Evolutionary conservation across 768 basidiomycete species (phyloP).

Genomic region (Suillus bovinus): DNA sequence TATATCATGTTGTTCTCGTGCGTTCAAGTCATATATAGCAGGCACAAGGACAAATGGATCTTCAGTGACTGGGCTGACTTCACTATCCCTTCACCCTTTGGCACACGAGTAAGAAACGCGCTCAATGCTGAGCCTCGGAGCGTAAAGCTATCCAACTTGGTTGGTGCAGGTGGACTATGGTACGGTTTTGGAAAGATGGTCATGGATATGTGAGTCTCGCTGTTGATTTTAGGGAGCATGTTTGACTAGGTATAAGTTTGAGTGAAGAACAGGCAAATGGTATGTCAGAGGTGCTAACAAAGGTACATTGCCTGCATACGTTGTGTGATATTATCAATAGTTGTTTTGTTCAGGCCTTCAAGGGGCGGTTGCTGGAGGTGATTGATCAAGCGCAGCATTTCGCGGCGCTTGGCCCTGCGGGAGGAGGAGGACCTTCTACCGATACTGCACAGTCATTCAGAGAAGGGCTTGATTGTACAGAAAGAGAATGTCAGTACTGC

Average conservation of each 20-base stretch:
- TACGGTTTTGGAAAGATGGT: slow-evolving; percentile 90
- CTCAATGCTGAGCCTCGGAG: slow-evolving; percentile 86
- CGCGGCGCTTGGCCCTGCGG: slow-evolving; percentile 64
- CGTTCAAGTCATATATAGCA: slow-evolving; percentile 15
- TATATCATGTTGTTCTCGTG: slow-evolving; percentile 84
- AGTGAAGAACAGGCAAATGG: slow-evolving; percentile 73
- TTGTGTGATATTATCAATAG: slow-evolving; percentile 12
- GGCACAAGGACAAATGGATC: slow-evolving; percentile 8
- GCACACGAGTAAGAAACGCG: slow-evolving; percentile 76
- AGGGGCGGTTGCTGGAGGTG: slow-evolving; percentile 70
- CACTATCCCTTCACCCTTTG: slow-evolving; percentile 78
- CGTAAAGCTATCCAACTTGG: slow-evolving; percentile 78
- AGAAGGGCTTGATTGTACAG: slow-evolving; percentile 91
- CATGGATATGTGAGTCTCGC: slow-evolving; percentile 66
- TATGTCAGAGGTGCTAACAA: slow-evolving; percentile 70
- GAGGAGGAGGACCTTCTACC: slow-evolving; percentile 50
- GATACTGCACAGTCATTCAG: slow-evolving; percentile 75
- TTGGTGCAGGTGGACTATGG: slow-evolving; percentile 89
- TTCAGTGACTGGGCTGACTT: slow-evolving; percentile 87
- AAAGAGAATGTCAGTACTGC: slow-evolving; percentile 73
- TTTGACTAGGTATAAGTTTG: slow-evolving; percentile 47
- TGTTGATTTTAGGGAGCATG: slow-evolving; percentile 3
- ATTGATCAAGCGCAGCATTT: slow-evolving; percentile 91
- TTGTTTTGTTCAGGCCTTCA: slow-evolving; percentile 60
- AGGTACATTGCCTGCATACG: slow-evolving; percentile 39